Percentiles rank a stretch among this genome's conserved stretches.
Conservation (phyloP, 306 rosid genomes). For the Dryas octopetala region DNA sequence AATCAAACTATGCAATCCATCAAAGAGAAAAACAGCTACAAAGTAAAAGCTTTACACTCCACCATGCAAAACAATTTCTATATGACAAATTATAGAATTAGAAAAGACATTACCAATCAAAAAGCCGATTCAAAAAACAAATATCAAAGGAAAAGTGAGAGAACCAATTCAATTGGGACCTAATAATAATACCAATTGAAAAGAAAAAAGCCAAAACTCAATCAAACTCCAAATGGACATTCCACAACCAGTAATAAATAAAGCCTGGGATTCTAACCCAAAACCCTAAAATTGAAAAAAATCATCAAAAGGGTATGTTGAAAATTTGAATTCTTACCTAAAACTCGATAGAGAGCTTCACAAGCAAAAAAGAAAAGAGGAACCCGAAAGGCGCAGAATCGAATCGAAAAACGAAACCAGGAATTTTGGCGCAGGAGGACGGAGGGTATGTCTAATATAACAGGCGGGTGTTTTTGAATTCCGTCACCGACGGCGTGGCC, state of each 20-base stretch:
- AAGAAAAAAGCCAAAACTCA: conserved; percentile 1
- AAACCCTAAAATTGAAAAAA: background rate
- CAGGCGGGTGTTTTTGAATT: conserved; percentile 42
- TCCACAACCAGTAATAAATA: conserved; percentile 8
- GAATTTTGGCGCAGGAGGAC: conserved; percentile 8
- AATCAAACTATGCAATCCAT: conserved; percentile 6
- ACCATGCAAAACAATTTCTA: conserved; percentile 22
- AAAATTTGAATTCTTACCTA: conserved; percentile 47
- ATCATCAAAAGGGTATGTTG: conserved; percentile 20
- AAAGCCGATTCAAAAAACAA: conserved; percentile 17
- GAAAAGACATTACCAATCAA: conserved; percentile 18
- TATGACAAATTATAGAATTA: background rate
- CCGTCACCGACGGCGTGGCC: conserved; percentile 68
- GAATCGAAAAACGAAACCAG: conserved; percentile 34
- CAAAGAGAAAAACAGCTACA: background rate
- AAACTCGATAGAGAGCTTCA: conserved; percentile 16
- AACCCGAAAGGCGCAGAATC: conserved; percentile 29
- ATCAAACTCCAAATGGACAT: conserved; percentile 16
- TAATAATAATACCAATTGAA: background rate
- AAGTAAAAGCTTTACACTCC: background rate
- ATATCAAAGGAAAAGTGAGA: conserved; percentile 8
- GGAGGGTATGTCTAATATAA: conserved; percentile 16
- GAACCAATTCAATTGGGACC: conserved; percentile 24
- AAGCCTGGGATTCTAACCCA: conserved; percentile 8
- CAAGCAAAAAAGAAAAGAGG: conserved; percentile 1